Evolutionary conservation across 148 eudicot species (phyloP).

Genomic region (Fagopyrum homotropicum): DNA sequence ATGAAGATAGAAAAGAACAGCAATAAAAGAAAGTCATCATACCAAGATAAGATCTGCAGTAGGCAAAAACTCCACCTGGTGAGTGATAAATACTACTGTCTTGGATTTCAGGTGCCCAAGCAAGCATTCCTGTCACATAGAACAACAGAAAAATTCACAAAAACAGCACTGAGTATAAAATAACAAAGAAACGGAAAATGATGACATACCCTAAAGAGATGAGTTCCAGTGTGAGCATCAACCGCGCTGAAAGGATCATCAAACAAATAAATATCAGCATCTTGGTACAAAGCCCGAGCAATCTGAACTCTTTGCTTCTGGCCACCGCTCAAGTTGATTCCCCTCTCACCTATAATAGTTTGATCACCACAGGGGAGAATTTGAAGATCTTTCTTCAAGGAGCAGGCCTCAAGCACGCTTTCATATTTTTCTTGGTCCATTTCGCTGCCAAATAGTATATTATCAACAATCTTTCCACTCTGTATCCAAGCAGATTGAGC

Average conservation of each 20-base stretch:
- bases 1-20: not conserved
- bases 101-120: constrained; percentile 31
- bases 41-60: constrained; percentile 47
- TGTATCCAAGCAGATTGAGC: constrained; percentile 51
- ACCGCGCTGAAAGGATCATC: constrained; percentile 53
- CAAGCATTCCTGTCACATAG: constrained; percentile 31
- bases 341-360: constrained; percentile 43
- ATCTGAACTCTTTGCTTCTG: constrained; percentile 48
- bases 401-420: constrained; percentile 34
- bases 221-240: constrained; percentile 48
- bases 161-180: too few relatives aligned
- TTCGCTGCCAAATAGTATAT: constrained; percentile 38
- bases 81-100: constrained; percentile 39
- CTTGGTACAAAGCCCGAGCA: constrained; percentile 44
- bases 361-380: constrained; percentile 37
- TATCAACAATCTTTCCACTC: constrained; percentile 51
- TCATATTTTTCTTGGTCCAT: constrained; percentile 33
- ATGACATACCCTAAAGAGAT: constrained; percentile 30
- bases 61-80: constrained; percentile 43
- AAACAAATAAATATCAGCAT: constrained; percentile 41
- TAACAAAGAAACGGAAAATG: not conserved
- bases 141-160: not conserved
- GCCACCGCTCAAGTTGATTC: constrained; percentile 48
- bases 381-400: constrained; percentile 44
- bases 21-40: constrained; percentile 5